These are phyloP conservation scores for Elaeis oleifera DNA, from an alignment of 202 grass and related monocot genomes.

Conservation along the genomic window DNA sequence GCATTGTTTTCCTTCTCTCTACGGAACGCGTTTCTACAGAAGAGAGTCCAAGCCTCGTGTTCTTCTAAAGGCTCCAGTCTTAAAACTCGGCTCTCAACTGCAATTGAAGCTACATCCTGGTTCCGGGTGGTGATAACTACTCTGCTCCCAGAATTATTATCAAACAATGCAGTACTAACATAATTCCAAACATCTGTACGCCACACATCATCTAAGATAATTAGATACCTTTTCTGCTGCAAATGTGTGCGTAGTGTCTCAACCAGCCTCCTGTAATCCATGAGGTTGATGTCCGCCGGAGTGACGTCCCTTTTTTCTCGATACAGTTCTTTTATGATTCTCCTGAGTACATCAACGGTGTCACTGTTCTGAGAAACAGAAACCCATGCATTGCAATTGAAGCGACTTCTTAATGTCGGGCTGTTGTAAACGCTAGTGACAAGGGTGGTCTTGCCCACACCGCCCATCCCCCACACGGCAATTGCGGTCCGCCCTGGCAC, in stretches of 20 bases:
- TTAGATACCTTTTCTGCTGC: conserved; percentile 21
- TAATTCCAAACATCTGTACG: conserved; percentile 23
- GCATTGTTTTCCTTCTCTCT: no score
- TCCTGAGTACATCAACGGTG: conserved; percentile 18
- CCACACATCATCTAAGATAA: conserved; percentile 62
- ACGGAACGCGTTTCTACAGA: no score
- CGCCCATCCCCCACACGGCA: conserved; percentile 54
- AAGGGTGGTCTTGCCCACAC: conserved; percentile 53
- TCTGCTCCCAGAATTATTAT: conserved; percentile 12
- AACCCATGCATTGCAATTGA: conserved; percentile 32
- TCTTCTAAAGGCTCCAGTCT: no score
- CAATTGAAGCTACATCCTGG: conserved; percentile 19
- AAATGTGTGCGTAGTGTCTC: conserved; percentile 6
- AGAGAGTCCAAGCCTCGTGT: no score
- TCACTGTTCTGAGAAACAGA: conserved; percentile 29
- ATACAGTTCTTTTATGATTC: conserved; percentile 9
- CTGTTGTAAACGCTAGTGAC: conserved; percentile 31
- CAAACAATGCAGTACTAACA: conserved; percentile 27
- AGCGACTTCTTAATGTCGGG: conserved; percentile 21
- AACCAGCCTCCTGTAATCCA: conserved; percentile 20
- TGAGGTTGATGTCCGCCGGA: conserved; percentile 6
- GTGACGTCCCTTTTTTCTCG: not conserved
- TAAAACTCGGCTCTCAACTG: not conserved
- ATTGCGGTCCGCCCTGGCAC: conserved; percentile 6
- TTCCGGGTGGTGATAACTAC: conserved; percentile 43